phyloP scores from a whole-genome alignment of 345 rosid genomes.

The Linum tenue region DNA sequence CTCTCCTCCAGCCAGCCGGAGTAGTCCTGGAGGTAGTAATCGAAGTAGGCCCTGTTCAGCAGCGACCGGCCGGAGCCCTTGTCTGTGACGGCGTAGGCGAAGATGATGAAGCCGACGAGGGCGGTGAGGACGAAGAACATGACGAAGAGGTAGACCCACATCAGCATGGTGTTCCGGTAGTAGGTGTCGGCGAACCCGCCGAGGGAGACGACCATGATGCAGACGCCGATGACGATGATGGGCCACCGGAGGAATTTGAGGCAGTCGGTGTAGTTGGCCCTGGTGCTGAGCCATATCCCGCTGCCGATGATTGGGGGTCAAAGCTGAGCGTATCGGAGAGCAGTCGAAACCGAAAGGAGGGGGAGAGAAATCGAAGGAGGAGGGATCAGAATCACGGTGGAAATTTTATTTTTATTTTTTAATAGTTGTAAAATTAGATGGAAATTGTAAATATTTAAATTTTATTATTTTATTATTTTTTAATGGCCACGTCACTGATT shows the following conservation, averaged over 20 bases:
- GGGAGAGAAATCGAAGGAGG: too few species aligned
- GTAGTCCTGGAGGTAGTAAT: slow-evolving; percentile 59
- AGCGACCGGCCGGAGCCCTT: slow-evolving; percentile 62
- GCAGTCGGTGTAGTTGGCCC: slow-evolving; percentile 89
- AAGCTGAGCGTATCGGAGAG: too few species aligned
- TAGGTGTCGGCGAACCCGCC: slow-evolving; percentile 89
- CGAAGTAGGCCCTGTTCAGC: slow-evolving; percentile 45
- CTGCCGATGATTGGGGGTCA: slow-evolving; percentile 88
- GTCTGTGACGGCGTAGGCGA: slow-evolving; percentile 78
- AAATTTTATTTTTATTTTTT: too few species aligned
- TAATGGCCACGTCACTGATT: too few species aligned
- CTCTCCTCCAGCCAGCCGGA: slow-evolving; percentile 75
- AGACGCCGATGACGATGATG: slow-evolving; percentile 60
- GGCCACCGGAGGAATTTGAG: slow-evolving; percentile 92
- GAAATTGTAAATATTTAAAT: too few species aligned
- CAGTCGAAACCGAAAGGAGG: too few species aligned
- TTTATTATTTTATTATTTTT: too few species aligned
- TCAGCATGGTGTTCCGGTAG: slow-evolving; percentile 63
- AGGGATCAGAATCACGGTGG: too few species aligned
- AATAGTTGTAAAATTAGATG: too few species aligned
- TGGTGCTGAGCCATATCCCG: slow-evolving; percentile 91
- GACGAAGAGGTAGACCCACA: slow-evolving; percentile 73
- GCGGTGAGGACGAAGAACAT: slow-evolving; percentile 83
- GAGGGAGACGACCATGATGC: slow-evolving; percentile 68
- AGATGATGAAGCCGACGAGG: slow-evolving; percentile 72